phyloP scores from a whole-genome alignment of 2,329 filamentous ascomycete species.

The Botryosphaeria dothidea region DNA sequence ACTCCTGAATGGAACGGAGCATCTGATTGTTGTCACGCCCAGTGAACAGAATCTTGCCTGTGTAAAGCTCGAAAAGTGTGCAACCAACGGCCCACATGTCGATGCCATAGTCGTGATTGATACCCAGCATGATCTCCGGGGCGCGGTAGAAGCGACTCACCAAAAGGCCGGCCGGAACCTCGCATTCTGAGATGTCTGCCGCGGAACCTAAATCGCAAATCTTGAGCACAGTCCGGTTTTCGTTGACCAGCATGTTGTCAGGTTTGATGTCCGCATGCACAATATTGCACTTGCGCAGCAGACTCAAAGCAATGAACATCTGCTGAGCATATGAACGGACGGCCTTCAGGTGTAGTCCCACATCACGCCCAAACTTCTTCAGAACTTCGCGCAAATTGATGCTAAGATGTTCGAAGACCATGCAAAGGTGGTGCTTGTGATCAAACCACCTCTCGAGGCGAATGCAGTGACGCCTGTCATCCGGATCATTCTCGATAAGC shows the following conservation, averaged over 20 bases:
- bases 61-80: slow-evolving; percentile 95
- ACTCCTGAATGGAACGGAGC: slow-evolving; percentile 94
- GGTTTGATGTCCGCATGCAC: slow-evolving; percentile 96
- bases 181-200: slow-evolving; percentile 80
- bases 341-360: slow-evolving; percentile 85
- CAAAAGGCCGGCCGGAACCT: slow-evolving; percentile 83
- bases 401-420: slow-evolving; percentile 92
- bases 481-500: slow-evolving; percentile 79
- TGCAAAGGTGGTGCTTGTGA: slow-evolving; percentile 91
- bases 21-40: slow-evolving; percentile 98
- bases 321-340: slow-evolving; percentile 90
- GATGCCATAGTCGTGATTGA: slow-evolving; percentile 89
- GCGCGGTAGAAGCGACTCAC: slow-evolving; percentile 97
- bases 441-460: slow-evolving; percentile 86
- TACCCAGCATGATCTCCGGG: slow-evolving; percentile 80
- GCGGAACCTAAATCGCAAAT: slow-evolving; percentile 97
- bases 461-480: slow-evolving; percentile 90
- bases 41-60: slow-evolving; percentile 94
- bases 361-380: slow-evolving; percentile 92
- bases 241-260: slow-evolving; percentile 93
- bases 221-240: slow-evolving; percentile 81
- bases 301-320: slow-evolving; percentile 84
- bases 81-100: slow-evolving; percentile 99
- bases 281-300: slow-evolving; percentile 89
- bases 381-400: slow-evolving; percentile 92